Percentiles rank a stretch among this genome's conserved stretches.
These are phyloP conservation scores for Anethum foeniculum DNA, from an alignment of 140 eudicot genomes.

Conservation along the genomic window DNA sequence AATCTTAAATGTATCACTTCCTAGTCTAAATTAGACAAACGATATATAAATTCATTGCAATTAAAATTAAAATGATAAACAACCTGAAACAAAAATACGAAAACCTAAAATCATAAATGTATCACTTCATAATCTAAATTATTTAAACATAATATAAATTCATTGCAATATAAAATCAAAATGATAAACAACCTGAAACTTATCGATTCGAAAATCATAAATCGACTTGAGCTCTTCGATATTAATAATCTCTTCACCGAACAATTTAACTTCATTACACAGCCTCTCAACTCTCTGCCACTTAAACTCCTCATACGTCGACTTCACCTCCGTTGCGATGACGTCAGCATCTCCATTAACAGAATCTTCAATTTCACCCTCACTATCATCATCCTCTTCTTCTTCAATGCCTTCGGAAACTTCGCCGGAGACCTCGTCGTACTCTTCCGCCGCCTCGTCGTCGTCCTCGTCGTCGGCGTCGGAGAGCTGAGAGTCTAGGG, in stretches of 20 bases:
- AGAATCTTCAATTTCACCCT: slow-evolving; percentile 12
- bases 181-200: slow-evolving; percentile 61
- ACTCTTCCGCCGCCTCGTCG: slow-evolving; percentile 58
- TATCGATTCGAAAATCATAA: slow-evolving; percentile 75
- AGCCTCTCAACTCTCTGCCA: slow-evolving; percentile 56
- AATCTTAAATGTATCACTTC: background rate
- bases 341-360: background rate
- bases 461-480: slow-evolving; percentile 38
- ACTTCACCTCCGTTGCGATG: slow-evolving; percentile 18
- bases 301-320: slow-evolving; percentile 47
- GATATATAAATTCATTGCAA: too few relatives aligned
- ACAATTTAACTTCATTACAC: slow-evolving; percentile 65
- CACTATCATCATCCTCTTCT: slow-evolving; percentile 37
- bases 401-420: slow-evolving; percentile 23
- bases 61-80: too few relatives aligned
- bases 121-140: too few relatives aligned
- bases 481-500: slow-evolving; percentile 31
- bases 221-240: slow-evolving; percentile 88
- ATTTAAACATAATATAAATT: too few relatives aligned
- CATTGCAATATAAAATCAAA: background rate
- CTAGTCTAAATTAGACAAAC: too few relatives aligned
- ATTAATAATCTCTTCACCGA: slow-evolving; percentile 67
- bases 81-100: too few relatives aligned
- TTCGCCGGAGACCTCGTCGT: slow-evolving; percentile 33
- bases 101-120: too few relatives aligned